phyloP scores from a whole-genome alignment of 1,139 yeast species.

The Hemisphaericaspora xylofermentans region DNA sequence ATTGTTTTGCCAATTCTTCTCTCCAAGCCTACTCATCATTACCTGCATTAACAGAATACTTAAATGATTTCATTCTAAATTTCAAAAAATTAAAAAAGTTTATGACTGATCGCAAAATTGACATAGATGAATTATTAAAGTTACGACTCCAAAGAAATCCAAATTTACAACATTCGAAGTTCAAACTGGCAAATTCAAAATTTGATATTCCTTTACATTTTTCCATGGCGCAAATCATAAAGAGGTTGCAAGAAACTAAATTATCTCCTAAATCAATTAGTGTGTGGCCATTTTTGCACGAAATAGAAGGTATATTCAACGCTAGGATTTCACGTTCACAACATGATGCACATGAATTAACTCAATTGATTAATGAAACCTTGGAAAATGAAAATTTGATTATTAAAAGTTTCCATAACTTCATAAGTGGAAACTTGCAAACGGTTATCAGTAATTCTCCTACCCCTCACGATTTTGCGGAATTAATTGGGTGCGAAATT shows the following conservation, averaged over 20 bases:
- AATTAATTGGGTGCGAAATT: conserved; percentile 28
- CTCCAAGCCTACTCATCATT: conserved; percentile 79
- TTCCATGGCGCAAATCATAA: conserved; percentile 54
- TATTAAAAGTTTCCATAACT: conserved; percentile 23
- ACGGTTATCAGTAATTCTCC: conserved; percentile 15
- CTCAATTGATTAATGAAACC: conserved; percentile 78
- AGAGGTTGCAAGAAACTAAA: conserved; percentile 64
- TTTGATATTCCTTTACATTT: conserved; percentile 52
- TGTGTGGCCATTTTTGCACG: conserved; percentile 76
- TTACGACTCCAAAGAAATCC: conserved; percentile 12
- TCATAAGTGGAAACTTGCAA: conserved; percentile 29
- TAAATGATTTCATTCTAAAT: conserved; percentile 42
- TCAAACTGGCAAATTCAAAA: conserved; percentile 24
- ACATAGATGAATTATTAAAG: conserved; percentile 20
- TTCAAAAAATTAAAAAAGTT: conserved; percentile 30
- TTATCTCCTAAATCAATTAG: conserved; percentile 55
- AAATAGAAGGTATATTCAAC: conserved; percentile 72
- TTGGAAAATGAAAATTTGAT: conserved; percentile 63
- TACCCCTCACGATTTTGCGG: conserved; percentile 15
- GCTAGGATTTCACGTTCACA: conserved; percentile 79
- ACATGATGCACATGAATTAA: conserved; percentile 92
- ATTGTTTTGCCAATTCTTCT: conserved; percentile 92
- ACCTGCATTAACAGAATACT: conserved; percentile 61
- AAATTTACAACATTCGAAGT: conserved; percentile 24
- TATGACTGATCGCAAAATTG: conserved; percentile 23